Evolutionary conservation across 2,329 filamentous ascomycete species (phyloP).

Genomic region (Karstenula rhodostoma): DNA sequence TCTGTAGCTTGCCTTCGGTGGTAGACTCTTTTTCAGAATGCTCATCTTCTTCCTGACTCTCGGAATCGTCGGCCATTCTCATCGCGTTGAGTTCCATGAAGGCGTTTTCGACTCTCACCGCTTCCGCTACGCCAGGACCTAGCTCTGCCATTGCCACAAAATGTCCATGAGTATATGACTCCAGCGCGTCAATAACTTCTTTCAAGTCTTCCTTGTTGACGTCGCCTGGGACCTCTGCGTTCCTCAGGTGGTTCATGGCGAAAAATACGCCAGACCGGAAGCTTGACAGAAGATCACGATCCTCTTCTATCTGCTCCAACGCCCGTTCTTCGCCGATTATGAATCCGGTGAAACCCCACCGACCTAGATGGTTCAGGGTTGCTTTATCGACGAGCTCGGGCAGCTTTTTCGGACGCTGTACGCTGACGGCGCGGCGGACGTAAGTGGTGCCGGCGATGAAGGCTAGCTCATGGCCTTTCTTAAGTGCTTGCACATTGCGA

Average conservation of each 20-base stretch:
- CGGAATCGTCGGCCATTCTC: background rate
- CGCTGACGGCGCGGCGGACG: background rate
- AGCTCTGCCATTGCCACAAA: background rate
- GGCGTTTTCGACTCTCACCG: background rate
- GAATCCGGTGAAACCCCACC: background rate
- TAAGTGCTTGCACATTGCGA: background rate
- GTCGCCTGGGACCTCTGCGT: background rate
- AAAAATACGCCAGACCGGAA: background rate
- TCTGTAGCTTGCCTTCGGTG: background rate
- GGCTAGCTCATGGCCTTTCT: background rate
- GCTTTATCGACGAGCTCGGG: background rate
- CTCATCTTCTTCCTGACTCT: background rate
- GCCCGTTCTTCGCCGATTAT: background rate
- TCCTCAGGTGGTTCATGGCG: background rate
- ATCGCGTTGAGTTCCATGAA: background rate
- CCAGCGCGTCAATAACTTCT: background rate
- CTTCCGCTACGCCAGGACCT: background rate
- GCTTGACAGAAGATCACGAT: background rate
- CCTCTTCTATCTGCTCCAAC: background rate
- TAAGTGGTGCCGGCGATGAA: background rate
- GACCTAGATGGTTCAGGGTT: background rate
- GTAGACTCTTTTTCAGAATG: no score
- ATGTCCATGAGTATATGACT: background rate
- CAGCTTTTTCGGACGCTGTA: background rate
- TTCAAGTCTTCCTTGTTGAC: background rate